Evolutionary conservation across 176 grass and related monocot genomes (phyloP), one percentile per base, ranked within the genome.

Genomic region (Bothriochloa decipiens): DNA sequence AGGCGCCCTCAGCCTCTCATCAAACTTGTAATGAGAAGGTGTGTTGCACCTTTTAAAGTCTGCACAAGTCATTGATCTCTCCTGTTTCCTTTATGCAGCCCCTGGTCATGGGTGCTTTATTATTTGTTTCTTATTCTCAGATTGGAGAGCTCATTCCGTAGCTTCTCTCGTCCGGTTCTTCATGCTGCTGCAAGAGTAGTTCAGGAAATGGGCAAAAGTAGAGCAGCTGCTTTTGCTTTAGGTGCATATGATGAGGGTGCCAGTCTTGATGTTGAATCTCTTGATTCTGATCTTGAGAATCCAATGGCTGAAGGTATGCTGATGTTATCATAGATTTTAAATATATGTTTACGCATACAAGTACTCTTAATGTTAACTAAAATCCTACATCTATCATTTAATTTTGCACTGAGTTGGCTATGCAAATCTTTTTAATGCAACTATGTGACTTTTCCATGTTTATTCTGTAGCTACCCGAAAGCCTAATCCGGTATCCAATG

Each of bases 171-270:
- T 40, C 96, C 96, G 50, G 93, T 94, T 74, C 89, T 99, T 87
- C 93, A 99, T 88, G 89, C 96, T 81, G 93, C 96, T 43, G 93
- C 96, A 75, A 96, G 96, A 88, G 93, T 99, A 68, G 96, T 99
- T 80, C 96, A 96, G 80, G 96, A 99, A 90, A 99, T 99, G 96
- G 96, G 96, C 32, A 99, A 94, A 87, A 99, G 96, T 90, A 96
- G 93, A 79, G 96, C 96, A 50, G 96, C 93, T 60, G 93, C 96
- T 75, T 95, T 91, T 84, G 86, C 96, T 25, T 91, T 99, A 84
- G 96, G 96, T 83, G 84, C 88, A 85, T 94, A 94, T 92, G 93
- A 96, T 26, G 96, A 94, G 82, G 93, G 89, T 67, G 79, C 88
- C 26, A 82, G 78, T 82, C 88, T 96, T 86, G 92, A 92, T 72